Base-by-base conservation (phyloP, 352 stramenopile species). In the Plasmopara viticola region DNA sequence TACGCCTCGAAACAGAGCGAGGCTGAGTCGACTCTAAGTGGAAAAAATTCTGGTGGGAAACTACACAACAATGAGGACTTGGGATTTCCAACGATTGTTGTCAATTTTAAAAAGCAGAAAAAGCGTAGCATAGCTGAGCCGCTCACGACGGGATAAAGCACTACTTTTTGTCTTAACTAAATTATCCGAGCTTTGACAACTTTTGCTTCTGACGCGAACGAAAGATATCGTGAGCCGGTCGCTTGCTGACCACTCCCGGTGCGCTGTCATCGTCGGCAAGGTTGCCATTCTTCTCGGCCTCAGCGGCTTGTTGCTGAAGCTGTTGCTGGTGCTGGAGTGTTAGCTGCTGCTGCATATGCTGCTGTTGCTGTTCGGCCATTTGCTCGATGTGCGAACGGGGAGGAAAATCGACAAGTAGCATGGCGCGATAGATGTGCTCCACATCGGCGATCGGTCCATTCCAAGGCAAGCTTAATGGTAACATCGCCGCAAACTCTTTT, bases 401-500 rank as follows among this genome's bases (percentile, higher is more conserved):
- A 15, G 84, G 84, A 40, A 94, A 91, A 46, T 94, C 84, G 29
- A 90, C 77, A 2, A 90, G 58, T 9, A 90, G 56, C 72, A 94
- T 89, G 0, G 82, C 82, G 37, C 82, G 81, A 64, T 82, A 90
- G 41, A 94, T 86, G 51, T 92, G 83, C 51, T 94, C 84, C 1
- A 90, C 81, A 41, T 94, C 84, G 10, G 84, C 84, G 42, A 94
- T 87, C 14, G 84, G 84, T 13, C 84, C 84, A 45, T 94, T 92
- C 84, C 84, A 94, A n/a, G 81, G 74, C 33, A 90, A 48, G 44
- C 81, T 78, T 17, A 94, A 60, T 14, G 84, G 84, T 43, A 94
- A 52, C 78, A 92, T 87, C 20, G 62, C 53, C 9, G 84, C 84
- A 64, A 92, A 94, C 38, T 87, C 76, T 50, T 91, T 90, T 33